These are phyloP conservation scores for Radiomyces spectabilis DNA, from an alignment of 192 early-diverging fungal genomes.

Conservation along the genomic window DNA sequence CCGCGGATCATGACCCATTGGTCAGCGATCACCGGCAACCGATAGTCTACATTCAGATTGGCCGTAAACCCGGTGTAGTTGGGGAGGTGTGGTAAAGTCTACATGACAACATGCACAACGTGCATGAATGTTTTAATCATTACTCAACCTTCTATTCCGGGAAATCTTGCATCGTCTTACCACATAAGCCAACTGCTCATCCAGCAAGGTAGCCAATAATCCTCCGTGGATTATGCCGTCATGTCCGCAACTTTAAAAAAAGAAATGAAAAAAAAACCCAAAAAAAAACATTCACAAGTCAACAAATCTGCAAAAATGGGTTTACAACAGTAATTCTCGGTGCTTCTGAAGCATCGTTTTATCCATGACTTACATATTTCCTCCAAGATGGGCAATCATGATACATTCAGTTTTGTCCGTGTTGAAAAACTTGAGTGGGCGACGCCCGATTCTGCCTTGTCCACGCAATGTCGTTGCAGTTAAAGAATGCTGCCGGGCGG, in stretches of 20 bases:
- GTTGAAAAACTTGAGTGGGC: conserved; percentile 46
- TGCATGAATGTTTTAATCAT: neutral
- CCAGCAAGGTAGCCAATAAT: conserved; percentile 34
- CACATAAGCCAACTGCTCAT: conserved; percentile 29
- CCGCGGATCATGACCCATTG: conserved; percentile 17
- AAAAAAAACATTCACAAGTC: too few relatives aligned
- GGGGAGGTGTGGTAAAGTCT: conserved; percentile 3
- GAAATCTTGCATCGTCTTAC: too few relatives aligned
- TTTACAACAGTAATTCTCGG: too few relatives aligned
- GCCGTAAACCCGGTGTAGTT: conserved; percentile 16
- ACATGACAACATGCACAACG: neutral
- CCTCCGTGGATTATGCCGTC: conserved; percentile 71
- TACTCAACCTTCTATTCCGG: neutral
- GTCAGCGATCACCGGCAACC: conserved; percentile 11
- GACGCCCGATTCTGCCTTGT: conserved; percentile 40
- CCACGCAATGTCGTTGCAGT: conserved; percentile 40
- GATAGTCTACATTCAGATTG: conserved; percentile 16
- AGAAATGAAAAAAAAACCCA: neutral
- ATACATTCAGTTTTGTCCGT: conserved; percentile 41
- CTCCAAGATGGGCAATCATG: conserved; percentile 59
- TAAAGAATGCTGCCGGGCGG: conserved; percentile 19
- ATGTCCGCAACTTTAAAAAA: conserved; percentile 51
- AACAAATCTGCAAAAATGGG: too few relatives aligned
- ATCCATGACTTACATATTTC: conserved; percentile 36
- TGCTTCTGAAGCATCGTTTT: too few relatives aligned